phyloP scores from a whole-genome alignment of 371 early-diverging fungal genomes.

The Actinomucor elegans region DNA sequence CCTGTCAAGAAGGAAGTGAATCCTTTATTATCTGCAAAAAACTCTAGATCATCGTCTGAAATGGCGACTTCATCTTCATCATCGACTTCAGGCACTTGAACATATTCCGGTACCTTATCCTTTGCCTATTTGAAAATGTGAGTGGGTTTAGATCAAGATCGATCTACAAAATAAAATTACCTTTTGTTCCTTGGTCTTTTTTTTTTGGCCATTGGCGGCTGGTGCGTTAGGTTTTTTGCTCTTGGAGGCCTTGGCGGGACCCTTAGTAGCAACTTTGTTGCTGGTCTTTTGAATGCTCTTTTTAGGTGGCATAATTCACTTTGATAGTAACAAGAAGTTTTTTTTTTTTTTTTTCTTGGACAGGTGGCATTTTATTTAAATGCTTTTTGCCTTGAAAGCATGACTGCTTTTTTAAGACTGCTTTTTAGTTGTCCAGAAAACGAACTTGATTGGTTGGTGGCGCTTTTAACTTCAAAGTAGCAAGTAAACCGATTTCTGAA shows the following conservation, averaged over 20 bases:
- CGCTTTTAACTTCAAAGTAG: too few species aligned
- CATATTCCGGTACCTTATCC: slow-evolving; percentile 22
- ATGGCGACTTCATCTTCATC: slow-evolving; percentile 50
- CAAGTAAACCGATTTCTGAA: too few species aligned
- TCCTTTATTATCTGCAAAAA: slow-evolving; percentile 40
- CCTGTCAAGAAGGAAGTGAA: slow-evolving; percentile 46
- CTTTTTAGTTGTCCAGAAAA: too few species aligned
- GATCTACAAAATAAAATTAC: background rate
- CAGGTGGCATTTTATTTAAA: background rate
- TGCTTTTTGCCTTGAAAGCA: background rate
- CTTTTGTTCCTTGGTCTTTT: slow-evolving; percentile 13
- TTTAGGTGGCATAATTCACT: slow-evolving; percentile 9
- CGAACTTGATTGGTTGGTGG: too few species aligned
- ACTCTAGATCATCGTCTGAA: slow-evolving; percentile 69
- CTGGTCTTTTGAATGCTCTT: slow-evolving; percentile 10
- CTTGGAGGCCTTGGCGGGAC: background rate
- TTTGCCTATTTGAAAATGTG: background rate
- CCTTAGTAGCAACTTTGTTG: slow-evolving; percentile 6
- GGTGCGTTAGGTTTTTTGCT: background rate
- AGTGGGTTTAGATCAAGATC: too few species aligned
- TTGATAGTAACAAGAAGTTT: background rate
- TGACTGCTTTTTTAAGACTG: background rate
- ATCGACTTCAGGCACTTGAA: slow-evolving; percentile 24
- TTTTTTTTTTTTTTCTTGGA: background rate
- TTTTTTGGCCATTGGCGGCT: background rate